phyloP scores from a whole-genome alignment of 495 filamentous ascomycete species.

The Talaromyces proteolyticus region DNA sequence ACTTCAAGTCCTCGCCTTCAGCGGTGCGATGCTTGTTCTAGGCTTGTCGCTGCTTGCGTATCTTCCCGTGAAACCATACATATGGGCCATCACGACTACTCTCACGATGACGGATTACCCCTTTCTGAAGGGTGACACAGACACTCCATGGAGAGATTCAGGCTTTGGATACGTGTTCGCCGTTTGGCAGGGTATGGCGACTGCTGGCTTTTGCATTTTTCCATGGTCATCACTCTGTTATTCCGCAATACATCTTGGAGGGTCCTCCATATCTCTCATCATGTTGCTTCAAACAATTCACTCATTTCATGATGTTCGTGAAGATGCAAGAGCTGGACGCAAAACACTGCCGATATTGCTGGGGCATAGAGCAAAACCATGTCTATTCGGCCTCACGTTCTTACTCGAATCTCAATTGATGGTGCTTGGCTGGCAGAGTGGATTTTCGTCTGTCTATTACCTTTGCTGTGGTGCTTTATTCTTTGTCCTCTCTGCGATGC shows the following conservation, averaged over 20 bases:
- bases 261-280: not conserved
- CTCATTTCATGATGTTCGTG: conserved; percentile 1
- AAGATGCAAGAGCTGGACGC: not conserved
- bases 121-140: not conserved
- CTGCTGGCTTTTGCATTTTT: not conserved
- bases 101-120: conserved; percentile 1
- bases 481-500: conserved; percentile 1
- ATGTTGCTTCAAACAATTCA: not conserved
- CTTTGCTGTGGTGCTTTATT: not conserved
- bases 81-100: not conserved
- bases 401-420: not conserved
- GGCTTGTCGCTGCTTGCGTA: not conserved
- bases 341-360: not conserved
- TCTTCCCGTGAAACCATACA: not conserved
- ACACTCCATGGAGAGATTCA: not conserved
- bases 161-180: not conserved
- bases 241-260: not conserved
- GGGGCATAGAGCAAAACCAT: not conserved
- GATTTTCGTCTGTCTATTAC: conserved; percentile 1
- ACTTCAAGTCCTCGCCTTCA: not conserved
- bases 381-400: not conserved
- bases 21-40: not conserved
- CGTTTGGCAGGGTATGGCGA: not conserved
- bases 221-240: not conserved
- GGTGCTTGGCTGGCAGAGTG: not conserved